phyloP scores from a whole-genome alignment of 495 filamentous ascomycete species.

The Neurospora sp. region DNA sequence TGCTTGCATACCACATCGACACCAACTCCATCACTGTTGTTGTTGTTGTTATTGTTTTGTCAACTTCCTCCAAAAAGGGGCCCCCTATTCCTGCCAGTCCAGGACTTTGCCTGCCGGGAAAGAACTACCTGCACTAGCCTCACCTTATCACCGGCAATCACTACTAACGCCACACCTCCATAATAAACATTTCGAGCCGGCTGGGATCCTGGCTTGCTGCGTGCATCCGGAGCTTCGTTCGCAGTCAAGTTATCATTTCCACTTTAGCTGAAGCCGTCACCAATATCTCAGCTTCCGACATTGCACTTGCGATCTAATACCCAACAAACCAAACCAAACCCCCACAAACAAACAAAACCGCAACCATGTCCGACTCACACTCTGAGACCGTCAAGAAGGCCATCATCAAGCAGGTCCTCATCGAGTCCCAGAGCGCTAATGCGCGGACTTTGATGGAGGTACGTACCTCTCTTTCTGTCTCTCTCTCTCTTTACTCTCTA shows the following conservation, averaged over 20 bases:
- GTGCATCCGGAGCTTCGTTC: background rate
- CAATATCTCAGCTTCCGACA: background rate
- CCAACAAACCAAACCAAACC: background rate
- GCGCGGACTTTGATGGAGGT: slow-evolving; percentile 67
- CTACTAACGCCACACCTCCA: background rate
- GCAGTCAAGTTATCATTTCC: background rate
- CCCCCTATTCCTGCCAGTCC: background rate
- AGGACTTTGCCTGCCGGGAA: background rate
- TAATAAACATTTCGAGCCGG: background rate
- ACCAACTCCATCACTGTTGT: background rate
- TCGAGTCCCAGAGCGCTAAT: slow-evolving; percentile 65
- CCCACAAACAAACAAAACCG: background rate
- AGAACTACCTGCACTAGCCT: background rate
- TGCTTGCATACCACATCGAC: background rate
- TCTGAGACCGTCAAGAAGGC: slow-evolving; percentile 47
- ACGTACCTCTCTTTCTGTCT: slow-evolving; percentile 13
- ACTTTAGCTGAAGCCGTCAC: background rate
- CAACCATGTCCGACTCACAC: slow-evolving; percentile 18
- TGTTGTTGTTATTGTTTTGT: background rate
- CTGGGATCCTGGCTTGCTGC: background rate
- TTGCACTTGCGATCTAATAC: background rate
- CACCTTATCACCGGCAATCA: background rate
- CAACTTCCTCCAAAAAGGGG: background rate
- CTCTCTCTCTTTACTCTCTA: background rate
- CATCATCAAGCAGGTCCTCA: slow-evolving; percentile 63